Evolutionary conservation across 495 filamentous ascomycete species (phyloP), one percentile per base, ranked within the genome.

Genomic region (Talaromyces stipitatus): DNA sequence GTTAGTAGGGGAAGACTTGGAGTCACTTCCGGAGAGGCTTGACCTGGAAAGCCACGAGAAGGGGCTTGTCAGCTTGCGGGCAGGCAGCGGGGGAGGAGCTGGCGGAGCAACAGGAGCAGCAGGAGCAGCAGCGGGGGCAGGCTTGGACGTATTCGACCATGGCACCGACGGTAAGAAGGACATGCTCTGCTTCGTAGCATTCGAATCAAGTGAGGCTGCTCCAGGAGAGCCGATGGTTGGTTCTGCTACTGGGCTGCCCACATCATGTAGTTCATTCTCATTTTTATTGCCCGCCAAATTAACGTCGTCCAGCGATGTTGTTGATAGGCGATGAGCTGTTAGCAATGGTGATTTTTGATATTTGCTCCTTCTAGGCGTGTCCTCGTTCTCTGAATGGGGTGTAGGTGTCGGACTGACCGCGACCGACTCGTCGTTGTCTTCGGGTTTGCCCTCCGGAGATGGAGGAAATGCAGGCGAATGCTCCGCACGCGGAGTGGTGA

Each of bases 41-140:
- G 81, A 86, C 58, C 90, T 78, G n/a, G 89, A 91, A 48, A 95
- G 79, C 89, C 88, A 94, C 18, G 88, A 83, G 58, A 92, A 95
- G 0, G 90, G 90, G 56, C 88, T 85, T 43, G 85, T 88, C 22
- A 89, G 73, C 66, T 90, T 92, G 66, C 88, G 78, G 28, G 77
- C 58, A 8, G 78, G 69, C 24, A 72, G 66, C 10, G 72, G 70
- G 22, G 78, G 72, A 24, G 73, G 59, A 4, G 74, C 58, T 29
- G 79, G 58, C 3, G 78, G 69, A 22, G 73, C 64, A 9, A 72
- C 72, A 26, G 78, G 70, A 23, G 73, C 57, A 4, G 73, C 58
- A 3, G 72, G 71, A 29, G 79, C 68, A 41, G 69, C 63, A 27
- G 79, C 70, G 51, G 48, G 48, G 27, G 72, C 69, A 50, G 63